These are phyloP conservation scores for Cryptosporidium baileyi DNA, from an alignment of 169 alveolate species.

Conservation along the genomic window DNA sequence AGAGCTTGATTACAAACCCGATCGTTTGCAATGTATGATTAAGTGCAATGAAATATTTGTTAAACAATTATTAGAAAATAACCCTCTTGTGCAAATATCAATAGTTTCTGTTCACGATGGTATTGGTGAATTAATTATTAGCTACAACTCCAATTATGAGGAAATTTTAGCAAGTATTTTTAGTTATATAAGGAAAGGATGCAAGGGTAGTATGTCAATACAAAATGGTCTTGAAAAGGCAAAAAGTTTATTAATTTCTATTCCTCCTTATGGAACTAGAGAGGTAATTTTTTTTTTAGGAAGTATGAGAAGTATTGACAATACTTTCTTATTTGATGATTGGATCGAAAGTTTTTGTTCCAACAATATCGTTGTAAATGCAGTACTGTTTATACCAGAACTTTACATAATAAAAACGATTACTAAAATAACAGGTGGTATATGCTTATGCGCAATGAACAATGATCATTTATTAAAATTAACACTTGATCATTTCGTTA, in stretches of 20 bases:
- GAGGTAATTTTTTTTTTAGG: slow-evolving; percentile 50
- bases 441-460: slow-evolving; percentile 63
- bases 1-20: slow-evolving; percentile 66
- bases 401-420: slow-evolving; percentile 32
- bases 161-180: slow-evolving; percentile 24
- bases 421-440: slow-evolving; percentile 47
- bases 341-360: slow-evolving; percentile 43
- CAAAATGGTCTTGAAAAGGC: slow-evolving; percentile 69
- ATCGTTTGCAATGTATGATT: slow-evolving; percentile 51
- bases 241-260: slow-evolving; percentile 14
- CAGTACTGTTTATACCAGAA: slow-evolving; percentile 58
- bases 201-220: slow-evolving; percentile 65
- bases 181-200: slow-evolving; percentile 22
- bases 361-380: slow-evolving; percentile 20
- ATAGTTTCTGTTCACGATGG: slow-evolving; percentile 39
- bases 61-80: slow-evolving; percentile 10
- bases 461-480: slow-evolving; percentile 31
- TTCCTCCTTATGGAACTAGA: slow-evolving; percentile 68
- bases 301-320: slow-evolving; percentile 67
- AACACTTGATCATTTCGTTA: slow-evolving; percentile 37
- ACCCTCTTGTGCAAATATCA: slow-evolving; percentile 59
- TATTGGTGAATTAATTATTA: slow-evolving; percentile 6
- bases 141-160: slow-evolving; percentile 45
- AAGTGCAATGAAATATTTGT: slow-evolving; percentile 49
- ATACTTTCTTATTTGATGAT: slow-evolving; percentile 15